Conservation (phyloP, 495 filamentous ascomycete genomes). For the Amphirosellinia nigrospora region DNA sequence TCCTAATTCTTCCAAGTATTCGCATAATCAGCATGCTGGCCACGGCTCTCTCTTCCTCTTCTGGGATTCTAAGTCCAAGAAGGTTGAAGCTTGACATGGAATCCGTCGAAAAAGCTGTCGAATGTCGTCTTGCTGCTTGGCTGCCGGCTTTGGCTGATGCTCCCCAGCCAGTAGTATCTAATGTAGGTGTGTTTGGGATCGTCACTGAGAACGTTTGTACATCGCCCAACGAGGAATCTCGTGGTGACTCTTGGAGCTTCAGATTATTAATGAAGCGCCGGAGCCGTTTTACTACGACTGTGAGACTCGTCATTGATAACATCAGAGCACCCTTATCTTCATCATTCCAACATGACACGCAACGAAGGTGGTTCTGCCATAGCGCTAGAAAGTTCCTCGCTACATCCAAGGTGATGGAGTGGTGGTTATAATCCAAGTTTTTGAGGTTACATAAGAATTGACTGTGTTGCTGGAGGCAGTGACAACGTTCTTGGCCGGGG, state of each 20-base stretch:
- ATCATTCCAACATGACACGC: background rate
- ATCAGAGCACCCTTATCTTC: background rate
- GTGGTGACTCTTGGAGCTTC: background rate
- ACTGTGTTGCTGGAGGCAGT: background rate
- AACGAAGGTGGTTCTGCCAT: background rate
- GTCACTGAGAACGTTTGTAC: background rate
- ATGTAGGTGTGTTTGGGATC: background rate
- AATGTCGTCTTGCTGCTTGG: background rate
- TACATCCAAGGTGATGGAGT: background rate
- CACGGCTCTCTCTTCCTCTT: background rate
- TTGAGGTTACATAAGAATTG: conserved; percentile 6
- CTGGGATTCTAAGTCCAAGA: background rate
- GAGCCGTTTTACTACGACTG: background rate
- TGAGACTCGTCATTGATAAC: background rate
- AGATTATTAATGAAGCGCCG: conserved; percentile 2
- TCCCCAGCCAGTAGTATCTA: background rate
- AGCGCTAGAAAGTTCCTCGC: background rate
- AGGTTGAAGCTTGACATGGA: background rate
- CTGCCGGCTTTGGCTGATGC: background rate
- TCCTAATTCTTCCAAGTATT: conserved; percentile 5
- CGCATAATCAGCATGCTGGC: background rate
- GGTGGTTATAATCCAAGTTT: background rate
- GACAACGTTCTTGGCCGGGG: background rate
- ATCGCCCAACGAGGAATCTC: background rate
- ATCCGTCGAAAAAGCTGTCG: background rate